Evolutionary conservation across 345 rosid species (phyloP).

Genomic region (Geranium brycei): DNA sequence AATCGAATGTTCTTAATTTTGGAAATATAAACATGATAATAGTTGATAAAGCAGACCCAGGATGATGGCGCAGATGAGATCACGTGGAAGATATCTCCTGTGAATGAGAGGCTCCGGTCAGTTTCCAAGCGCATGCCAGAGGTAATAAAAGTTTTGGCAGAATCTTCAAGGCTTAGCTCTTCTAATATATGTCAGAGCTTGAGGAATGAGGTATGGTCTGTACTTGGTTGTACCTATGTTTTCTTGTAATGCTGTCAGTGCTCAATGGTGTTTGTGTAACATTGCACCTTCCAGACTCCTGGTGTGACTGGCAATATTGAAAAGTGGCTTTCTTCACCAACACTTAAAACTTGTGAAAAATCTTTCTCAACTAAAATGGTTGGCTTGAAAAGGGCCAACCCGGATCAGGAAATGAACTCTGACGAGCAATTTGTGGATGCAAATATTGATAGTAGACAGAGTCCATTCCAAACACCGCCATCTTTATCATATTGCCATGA

Average conservation of each 20-base stretch:
- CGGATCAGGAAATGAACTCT: conserved; percentile 21
- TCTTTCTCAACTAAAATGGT: conserved; percentile 23
- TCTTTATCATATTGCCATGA: conserved; percentile 48
- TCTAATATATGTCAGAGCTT: conserved; percentile 46
- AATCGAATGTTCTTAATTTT: background rate
- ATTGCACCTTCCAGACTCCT: conserved; percentile 2
- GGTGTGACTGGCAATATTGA: conserved; percentile 29
- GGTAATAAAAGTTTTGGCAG: conserved; percentile 33
- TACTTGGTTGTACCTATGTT: conserved; percentile 1
- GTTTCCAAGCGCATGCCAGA: conserved; percentile 50
- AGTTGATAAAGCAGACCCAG: conserved; percentile 91
- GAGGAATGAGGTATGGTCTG: conserved; percentile 29
- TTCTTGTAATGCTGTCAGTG: background rate
- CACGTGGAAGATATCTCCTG: conserved; percentile 92
- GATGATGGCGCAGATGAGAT: conserved; percentile 75
- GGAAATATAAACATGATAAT: conserved; percentile 3
- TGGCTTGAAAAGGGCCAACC: conserved; percentile 34
- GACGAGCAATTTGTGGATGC: conserved; percentile 12
- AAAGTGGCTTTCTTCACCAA: conserved; percentile 36
- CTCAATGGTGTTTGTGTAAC: background rate
- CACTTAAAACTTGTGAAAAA: conserved; percentile 24
- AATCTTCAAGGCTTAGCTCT: conserved; percentile 36
- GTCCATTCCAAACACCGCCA: conserved; percentile 92
- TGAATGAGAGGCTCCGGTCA: conserved; percentile 64
- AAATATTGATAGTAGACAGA: conserved; percentile 28